Percentiles rank a stretch among this genome's conserved stretches.
These are phyloP conservation scores for Amylostereum areolatum DNA, from an alignment of 1,284 basidiomycete species.

Conservation along the genomic window DNA sequence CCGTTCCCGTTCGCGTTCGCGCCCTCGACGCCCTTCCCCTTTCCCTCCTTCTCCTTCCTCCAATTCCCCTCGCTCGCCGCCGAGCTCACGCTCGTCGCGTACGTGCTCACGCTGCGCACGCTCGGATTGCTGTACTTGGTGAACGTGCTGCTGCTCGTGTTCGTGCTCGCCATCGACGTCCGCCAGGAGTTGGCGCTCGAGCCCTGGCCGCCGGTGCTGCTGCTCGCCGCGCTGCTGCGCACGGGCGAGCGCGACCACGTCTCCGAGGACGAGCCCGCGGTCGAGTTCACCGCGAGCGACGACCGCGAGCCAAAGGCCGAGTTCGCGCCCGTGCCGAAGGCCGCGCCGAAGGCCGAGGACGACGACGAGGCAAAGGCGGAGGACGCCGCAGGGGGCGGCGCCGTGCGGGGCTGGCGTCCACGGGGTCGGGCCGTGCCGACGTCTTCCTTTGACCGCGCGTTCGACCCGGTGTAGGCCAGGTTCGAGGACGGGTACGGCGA, in stretches of 20 bases:
- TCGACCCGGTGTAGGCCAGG: too few relatives aligned
- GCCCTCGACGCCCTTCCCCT: too few relatives aligned
- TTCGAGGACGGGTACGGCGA: constrained; percentile 18
- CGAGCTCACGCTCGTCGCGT: constrained; percentile 69
- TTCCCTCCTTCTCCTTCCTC: constrained; percentile 50
- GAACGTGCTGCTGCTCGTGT: constrained; percentile 63
- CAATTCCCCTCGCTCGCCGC: constrained; percentile 38
- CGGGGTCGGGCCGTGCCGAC: background rate
- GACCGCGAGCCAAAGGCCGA: background rate
- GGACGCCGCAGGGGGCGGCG: background rate
- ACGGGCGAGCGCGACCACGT: constrained; percentile 39
- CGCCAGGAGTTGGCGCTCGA: constrained; percentile 76
- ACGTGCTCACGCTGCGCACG: constrained; percentile 64
- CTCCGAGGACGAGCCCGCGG: constrained; percentile 30
- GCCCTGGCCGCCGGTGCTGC: too few relatives aligned
- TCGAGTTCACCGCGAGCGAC: background rate
- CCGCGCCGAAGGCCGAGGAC: constrained; percentile 6
- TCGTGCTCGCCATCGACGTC: constrained; percentile 64
- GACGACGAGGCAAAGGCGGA: background rate
- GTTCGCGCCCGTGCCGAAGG: background rate
- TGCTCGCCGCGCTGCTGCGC: constrained; percentile 33
- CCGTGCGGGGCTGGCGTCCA: background rate
- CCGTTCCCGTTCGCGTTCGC: constrained; percentile 10
- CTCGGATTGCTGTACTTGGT: constrained; percentile 76
- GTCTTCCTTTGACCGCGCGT: constrained; percentile 20